Evolutionary conservation across 192 early-diverging fungal genomes (phyloP).

Genomic region (Backusella mclennaniae): DNA sequence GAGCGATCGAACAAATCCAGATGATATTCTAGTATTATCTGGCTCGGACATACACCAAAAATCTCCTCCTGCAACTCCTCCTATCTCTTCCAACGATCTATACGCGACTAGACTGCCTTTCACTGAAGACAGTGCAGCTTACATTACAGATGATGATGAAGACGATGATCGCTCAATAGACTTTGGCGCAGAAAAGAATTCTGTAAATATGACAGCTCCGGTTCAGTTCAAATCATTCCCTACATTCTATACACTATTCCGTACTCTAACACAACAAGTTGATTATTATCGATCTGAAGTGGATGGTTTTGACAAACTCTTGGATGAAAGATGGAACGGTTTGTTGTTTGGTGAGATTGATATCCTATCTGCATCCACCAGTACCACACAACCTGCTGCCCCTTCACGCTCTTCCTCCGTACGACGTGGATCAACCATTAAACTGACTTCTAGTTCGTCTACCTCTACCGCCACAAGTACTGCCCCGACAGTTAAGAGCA

Average conservation of each 20-base stretch:
- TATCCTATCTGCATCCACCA: neutral
- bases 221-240: constrained; percentile 53
- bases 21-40: constrained; percentile 34
- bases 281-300: constrained; percentile 60
- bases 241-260: constrained; percentile 64
- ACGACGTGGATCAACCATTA: neutral
- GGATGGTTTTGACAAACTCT: constrained; percentile 56
- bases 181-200: constrained; percentile 27
- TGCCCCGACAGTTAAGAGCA: neutral
- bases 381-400: neutral
- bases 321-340: constrained; percentile 51
- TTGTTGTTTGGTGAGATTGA: constrained; percentile 15
- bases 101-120: neutral
- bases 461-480: neutral
- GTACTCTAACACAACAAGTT: constrained; percentile 63
- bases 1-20: constrained; percentile 39
- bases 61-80: neutral
- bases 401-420: neutral
- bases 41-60: neutral
- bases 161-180: constrained; percentile 43
- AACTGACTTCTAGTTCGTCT: neutral
- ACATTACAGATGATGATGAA: constrained; percentile 31
- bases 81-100: neutral
- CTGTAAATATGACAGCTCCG: constrained; percentile 13
- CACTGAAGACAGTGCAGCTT: neutral